These are phyloP conservation scores for Vanderwaltozyma polyspora DNA, from an alignment of 805 yeast species.

Conservation along the genomic window DNA sequence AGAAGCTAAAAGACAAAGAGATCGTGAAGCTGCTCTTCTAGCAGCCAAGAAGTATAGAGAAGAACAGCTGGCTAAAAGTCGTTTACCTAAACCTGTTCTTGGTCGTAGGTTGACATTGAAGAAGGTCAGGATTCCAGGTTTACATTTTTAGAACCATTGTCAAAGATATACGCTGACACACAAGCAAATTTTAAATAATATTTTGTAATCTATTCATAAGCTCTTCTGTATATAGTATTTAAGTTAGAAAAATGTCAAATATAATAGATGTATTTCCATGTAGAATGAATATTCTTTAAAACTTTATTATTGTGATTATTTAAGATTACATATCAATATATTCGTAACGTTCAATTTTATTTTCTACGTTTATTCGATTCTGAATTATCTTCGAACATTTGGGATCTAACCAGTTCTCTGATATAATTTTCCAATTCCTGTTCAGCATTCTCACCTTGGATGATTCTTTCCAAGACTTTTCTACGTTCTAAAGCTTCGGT, in stretches of 20 bases:
- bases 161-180: neutral
- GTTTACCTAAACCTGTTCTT: too few species aligned
- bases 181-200: neutral
- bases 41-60: too few species aligned
- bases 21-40: neutral
- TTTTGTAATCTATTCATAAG: too few species aligned
- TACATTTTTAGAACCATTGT: slow-evolving; percentile 4
- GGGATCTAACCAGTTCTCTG: slow-evolving; percentile 51
- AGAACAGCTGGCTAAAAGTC: too few species aligned
- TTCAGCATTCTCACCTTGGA: slow-evolving; percentile 74
- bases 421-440: slow-evolving; percentile 61
- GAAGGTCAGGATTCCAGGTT: slow-evolving; percentile 8
- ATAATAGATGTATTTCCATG: too few species aligned
- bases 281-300: too few species aligned
- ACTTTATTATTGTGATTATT: too few species aligned
- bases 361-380: slow-evolving; percentile 29
- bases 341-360: slow-evolving; percentile 3
- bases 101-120: slow-evolving; percentile 5
- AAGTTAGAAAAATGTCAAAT: too few species aligned
- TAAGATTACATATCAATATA: too few species aligned
- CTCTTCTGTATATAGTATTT: too few species aligned
- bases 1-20: neutral
- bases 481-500: slow-evolving; percentile 47
- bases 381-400: slow-evolving; percentile 25
- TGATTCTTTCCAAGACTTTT: slow-evolving; percentile 53